Base-by-base conservation (phyloP, 345 rosid genomes). In the Citrus unshiu region DNA sequence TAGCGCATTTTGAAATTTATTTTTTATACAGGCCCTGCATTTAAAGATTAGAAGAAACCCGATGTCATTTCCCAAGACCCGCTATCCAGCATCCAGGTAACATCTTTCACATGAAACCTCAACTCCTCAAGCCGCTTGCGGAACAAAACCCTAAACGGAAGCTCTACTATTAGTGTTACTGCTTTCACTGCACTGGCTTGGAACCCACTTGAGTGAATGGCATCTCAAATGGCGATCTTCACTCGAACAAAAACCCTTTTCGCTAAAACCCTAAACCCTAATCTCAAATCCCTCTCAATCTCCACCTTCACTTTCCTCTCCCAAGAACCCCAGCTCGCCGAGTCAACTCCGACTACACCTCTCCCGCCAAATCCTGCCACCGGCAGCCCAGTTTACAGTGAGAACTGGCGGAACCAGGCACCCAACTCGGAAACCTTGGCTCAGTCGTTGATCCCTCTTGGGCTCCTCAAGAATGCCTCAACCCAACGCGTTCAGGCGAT, bases 301-400 rank as follows among this genome's bases (percentile, higher is more conserved):
- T 89, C 96, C 83, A 84, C 93, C 13, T 86, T 90, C 82, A 68
- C 91, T 24, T 86, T 77, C 84, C 93, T 92, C 54, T 90, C 83
- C 22, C 98, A 95, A 79, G 88, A 90, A 73, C 88, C 96, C 18
- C 90, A 89, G 77, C 92, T 89, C 77, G 91, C 88, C 27, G 93
- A 93, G 7, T 75, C 87, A 60, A 3, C 72, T 49, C 78, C 78
- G 24, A 35, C 80, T 4, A 77, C 92, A 0, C 89, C 94, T 39
- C 92, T 95, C 65, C 99, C 97, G 3, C 97, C 99, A 0, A 96
- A 91, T 81, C 97, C 99, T 0, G 93, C 95, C 7, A 81, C 97
- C 29, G 98, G 97, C 49, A 93, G 97, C 79, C 97, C 99, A 0
- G 86, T 92, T 64, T 95, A 93, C 82, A 87, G 82, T 24, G 94